Base-by-base conservation (phyloP, 768 basidiomycete species). In the Trametes cingulata region DNA sequence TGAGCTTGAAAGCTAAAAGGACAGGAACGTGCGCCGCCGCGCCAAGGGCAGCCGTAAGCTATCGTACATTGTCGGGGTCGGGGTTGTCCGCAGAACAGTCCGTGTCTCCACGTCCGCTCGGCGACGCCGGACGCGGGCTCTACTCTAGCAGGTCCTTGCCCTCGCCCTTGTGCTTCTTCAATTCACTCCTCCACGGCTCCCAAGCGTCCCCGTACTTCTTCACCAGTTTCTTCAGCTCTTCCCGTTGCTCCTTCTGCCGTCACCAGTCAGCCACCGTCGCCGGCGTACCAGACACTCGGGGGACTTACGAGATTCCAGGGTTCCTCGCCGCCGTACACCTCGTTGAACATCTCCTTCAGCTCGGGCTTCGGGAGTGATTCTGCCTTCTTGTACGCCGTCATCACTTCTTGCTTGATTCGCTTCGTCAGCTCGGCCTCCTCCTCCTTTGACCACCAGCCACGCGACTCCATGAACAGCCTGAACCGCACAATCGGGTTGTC, bases 401-500 rank as follows among this genome's bases (percentile, higher is more conserved):
- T 79, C 42, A 95, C 90, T 50, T 89, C 86, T 22, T 79, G 78
- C 74, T 86, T 92, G 45, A 90, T 78, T 40, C 80, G 77, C 14
- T 80, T 76, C 71, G 90, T 90, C 56, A 92, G 76, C 37, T 82
- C 83, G 24, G 84, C 84, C 68, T 98, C 95, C 19, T 88, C 85
- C 40, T 82, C 76, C 15, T 80, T 82, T 55, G 84, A 78, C 95
- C 95, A 97, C 92, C 94, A 95, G 8, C 87, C 86, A 51, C 77
- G 81, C 17, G 86, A 82, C 69, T 95, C 91, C 77, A 97, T 81
- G 76, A 85, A 97, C 19, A 88, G 71, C n/a, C 92, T 82, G 73
- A 95, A 91, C 29, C 94, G 87, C 24, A 81, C 80, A 58, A 94
- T 85, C 1, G 94, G 94, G 70, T 95, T 95, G 62, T 96, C 92